phyloP scores from a whole-genome alignment of 2,329 filamentous ascomycete genomes.

The Tolypocladium nubicola region DNA sequence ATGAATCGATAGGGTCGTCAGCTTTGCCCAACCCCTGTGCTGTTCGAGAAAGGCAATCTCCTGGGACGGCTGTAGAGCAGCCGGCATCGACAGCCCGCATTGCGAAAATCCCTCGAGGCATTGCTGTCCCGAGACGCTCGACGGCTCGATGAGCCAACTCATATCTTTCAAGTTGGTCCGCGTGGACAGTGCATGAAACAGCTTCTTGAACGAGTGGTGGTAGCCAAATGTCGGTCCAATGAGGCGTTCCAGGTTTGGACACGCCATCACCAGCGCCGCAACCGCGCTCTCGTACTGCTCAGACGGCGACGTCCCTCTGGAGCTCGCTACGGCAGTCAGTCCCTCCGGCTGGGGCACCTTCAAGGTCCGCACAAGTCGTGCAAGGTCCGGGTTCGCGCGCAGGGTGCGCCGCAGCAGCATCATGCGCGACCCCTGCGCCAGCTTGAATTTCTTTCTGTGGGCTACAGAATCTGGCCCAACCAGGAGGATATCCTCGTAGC shows the following conservation, averaged over 20 bases:
- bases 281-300: conserved; percentile 47
- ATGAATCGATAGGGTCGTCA: conserved; percentile 47
- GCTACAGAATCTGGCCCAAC: conserved; percentile 43
- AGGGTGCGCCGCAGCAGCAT: conserved; percentile 48
- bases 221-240: conserved; percentile 43
- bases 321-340: conserved; percentile 17
- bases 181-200: conserved; percentile 50
- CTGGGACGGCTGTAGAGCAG: conserved; percentile 17
- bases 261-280: conserved; percentile 52
- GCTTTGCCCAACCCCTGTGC: conserved; percentile 44
- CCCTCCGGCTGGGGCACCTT: conserved; percentile 40
- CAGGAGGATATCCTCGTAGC: conserved; percentile 48
- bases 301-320: conserved; percentile 19
- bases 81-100: conserved; percentile 15
- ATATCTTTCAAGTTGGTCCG: conserved; percentile 44
- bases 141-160: conserved; percentile 44
- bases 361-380: conserved; percentile 43
- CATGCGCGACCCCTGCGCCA: conserved; percentile 40
- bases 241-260: conserved; percentile 51
- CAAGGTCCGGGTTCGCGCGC: conserved; percentile 40
- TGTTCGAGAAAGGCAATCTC: conserved; percentile 36
- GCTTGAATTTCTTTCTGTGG: conserved; percentile 48
- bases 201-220: conserved; percentile 43
- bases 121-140: conserved; percentile 17
- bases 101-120: conserved; percentile 11